Base-by-base conservation (phyloP, 2,329 filamentous ascomycete genomes). In the Stagonosporopsis chrysanthemi region DNA sequence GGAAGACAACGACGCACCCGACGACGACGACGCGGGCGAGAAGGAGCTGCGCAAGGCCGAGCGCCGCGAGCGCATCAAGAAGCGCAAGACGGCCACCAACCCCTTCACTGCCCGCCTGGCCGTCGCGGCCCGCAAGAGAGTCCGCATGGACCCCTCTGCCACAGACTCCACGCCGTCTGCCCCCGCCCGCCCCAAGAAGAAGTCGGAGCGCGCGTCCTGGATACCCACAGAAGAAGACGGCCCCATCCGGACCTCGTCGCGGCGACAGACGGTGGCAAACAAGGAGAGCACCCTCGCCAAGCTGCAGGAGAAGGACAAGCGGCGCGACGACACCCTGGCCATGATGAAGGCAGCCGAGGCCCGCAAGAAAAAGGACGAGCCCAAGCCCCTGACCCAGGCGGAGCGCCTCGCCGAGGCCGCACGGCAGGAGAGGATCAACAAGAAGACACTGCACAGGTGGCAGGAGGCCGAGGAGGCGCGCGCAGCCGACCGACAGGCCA, bases 391-490 rank as follows among this genome's bases (percentile, higher is more conserved):
- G 86, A 96, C 92, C 6, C 94, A 97, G 76, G 91, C 86, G 41
- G 89, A 98, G 74, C 86, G 92, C 35, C 82, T 97, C 26, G 88
- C 86, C 26, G 91, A 96, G 76, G 93, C 93, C 1, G 91, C 89
- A 17, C 80, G 88, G 49, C 88, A 96, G 6, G 95, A 98, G 77
- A 89, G 90, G 76, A 83, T 88, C 68, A 97, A 99, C 76, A 86
- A 89, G 66, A 96, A 91, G 82, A 98, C 90, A 76, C 79, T 97
- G 70, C 97, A 94, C 71, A 85, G 91, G 53, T 98, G 94, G 93
- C 93, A 98, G 75, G 90, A 92, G 75, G 91, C 92, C 6, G 95
- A 99, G 78, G 92, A 92, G 77, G 88, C 90, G 73, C 87, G 94
- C 56, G 90, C 93, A 64, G 91, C 94, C 68, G 90, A 96, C 71